These are phyloP conservation scores for Alternaria incomplexa DNA, from an alignment of 2,329 filamentous ascomycete species.

Conservation along the genomic window DNA sequence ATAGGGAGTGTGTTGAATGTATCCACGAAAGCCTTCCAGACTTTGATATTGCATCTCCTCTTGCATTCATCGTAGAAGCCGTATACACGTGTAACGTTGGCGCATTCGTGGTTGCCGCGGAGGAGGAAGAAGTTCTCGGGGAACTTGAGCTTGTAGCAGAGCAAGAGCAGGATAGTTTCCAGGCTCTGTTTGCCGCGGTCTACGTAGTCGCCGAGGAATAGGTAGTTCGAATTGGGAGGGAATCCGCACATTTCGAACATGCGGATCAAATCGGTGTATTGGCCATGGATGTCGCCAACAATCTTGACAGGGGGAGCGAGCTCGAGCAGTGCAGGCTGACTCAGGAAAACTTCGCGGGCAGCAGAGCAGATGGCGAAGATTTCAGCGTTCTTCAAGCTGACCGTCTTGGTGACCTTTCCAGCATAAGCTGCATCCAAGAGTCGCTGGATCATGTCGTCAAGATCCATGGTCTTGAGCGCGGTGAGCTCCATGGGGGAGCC, in stretches of 20 bases:
- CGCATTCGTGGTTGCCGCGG: constrained; percentile 94
- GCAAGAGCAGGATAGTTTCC: constrained; percentile 88
- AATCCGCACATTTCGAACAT: constrained; percentile 99
- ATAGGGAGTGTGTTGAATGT: constrained; percentile 96
- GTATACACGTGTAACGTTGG: constrained; percentile 93
- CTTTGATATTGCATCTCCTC: constrained; percentile 91
- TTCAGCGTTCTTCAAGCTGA: constrained; percentile 96
- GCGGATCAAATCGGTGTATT: constrained; percentile 93
- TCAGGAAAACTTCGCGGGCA: constrained; percentile 85
- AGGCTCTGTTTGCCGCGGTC: constrained; percentile 95
- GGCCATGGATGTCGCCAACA: constrained; percentile 94
- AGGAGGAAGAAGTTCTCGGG: constrained; percentile 97
- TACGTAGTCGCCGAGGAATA: constrained; percentile 96
- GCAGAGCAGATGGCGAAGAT: constrained; percentile 92
- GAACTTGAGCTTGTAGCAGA: constrained; percentile 97
- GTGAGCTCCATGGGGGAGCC: constrained; percentile 77
- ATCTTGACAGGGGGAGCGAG: constrained; percentile 96
- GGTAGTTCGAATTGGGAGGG: constrained; percentile 86
- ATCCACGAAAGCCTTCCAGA: constrained; percentile 98
- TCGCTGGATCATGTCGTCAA: constrained; percentile 96
- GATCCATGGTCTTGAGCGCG: constrained; percentile 88
- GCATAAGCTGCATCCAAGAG: constrained; percentile 94
- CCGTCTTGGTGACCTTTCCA: constrained; percentile 96
- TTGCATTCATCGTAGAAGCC: constrained; percentile 99
- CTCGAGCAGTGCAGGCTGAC: constrained; percentile 89